Percentiles rank a stretch among this genome's conserved stretches.
phyloP scores from a whole-genome alignment of 1,284 basidiomycete species.

The Omphalotus olearius region DNA sequence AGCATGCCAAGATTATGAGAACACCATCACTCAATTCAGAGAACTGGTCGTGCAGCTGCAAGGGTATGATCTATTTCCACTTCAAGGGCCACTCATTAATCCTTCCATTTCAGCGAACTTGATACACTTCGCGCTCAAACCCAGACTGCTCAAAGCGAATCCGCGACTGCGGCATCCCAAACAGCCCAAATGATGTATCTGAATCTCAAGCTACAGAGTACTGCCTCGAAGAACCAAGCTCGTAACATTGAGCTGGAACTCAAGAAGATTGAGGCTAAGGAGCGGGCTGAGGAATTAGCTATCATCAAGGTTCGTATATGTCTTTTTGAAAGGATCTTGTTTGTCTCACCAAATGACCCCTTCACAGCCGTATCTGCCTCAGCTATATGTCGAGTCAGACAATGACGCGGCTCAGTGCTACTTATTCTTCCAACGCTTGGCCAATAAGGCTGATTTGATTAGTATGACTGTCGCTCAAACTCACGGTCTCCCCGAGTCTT shows the following conservation, averaged over 20 bases:
- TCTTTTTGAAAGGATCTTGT: neutral
- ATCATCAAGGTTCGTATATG: slow-evolving; percentile 54
- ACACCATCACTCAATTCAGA: slow-evolving; percentile 86
- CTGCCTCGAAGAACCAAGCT: slow-evolving; percentile 85
- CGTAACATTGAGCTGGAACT: slow-evolving; percentile 86
- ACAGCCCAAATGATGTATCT: slow-evolving; percentile 85
- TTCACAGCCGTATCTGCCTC: slow-evolving; percentile 76
- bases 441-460: slow-evolving; percentile 82
- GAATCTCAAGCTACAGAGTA: slow-evolving; percentile 88
- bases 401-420: slow-evolving; percentile 80
- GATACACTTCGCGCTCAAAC: slow-evolving; percentile 79
- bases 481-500: slow-evolving; percentile 78
- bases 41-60: slow-evolving; percentile 85
- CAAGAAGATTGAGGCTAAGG: slow-evolving; percentile 77
- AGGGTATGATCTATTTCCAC: slow-evolving; percentile 41
- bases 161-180: slow-evolving; percentile 70
- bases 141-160: slow-evolving; percentile 79
- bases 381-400: slow-evolving; percentile 77
- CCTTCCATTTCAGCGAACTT: slow-evolving; percentile 58
- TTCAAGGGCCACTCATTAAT: neutral
- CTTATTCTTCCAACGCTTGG: slow-evolving; percentile 87
- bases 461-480: slow-evolving; percentile 76
- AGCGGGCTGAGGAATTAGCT: slow-evolving; percentile 71
- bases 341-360: slow-evolving; percentile 3
- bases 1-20: slow-evolving; percentile 78